phyloP scores from a whole-genome alignment of 1,284 basidiomycete genomes.

The Cryptococcus maquisensis region DNA sequence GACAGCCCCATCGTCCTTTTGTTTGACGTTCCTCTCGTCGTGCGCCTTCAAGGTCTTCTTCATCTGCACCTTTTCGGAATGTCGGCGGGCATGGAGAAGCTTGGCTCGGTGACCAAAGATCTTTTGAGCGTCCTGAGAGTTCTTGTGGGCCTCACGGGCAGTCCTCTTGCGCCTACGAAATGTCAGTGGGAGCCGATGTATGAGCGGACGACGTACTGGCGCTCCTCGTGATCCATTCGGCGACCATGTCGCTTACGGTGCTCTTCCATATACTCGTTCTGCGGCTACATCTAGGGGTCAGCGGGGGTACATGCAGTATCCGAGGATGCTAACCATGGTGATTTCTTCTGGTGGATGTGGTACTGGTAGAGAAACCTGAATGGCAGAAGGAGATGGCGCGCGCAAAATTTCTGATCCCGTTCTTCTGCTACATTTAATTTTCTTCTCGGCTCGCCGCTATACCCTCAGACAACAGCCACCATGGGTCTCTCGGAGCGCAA shows the following conservation, averaged over 20 bases:
- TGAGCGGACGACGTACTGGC: constrained; percentile 33
- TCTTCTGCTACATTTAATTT: neutral
- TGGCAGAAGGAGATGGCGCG: constrained; percentile 3
- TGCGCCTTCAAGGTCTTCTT: constrained; percentile 99
- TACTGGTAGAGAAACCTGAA: neutral
- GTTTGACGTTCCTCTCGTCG: constrained; percentile 97
- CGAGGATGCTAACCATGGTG: neutral
- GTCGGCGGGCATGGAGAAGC: constrained; percentile 89
- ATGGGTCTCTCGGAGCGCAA: constrained; percentile 50
- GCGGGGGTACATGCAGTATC: neutral
- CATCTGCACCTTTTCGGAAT: constrained; percentile 97
- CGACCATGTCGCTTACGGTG: constrained; percentile 49
- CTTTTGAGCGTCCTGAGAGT: constrained; percentile 85
- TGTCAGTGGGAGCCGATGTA: neutral
- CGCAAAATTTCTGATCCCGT: constrained; percentile 30
- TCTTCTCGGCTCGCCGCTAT: neutral
- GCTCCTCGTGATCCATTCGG: constrained; percentile 48
- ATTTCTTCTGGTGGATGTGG: neutral
- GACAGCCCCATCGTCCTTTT: constrained; percentile 72
- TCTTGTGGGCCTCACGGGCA: constrained; percentile 84
- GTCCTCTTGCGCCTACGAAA: constrained; percentile 77
- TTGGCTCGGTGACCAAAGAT: constrained; percentile 97
- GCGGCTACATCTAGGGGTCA: neutral
- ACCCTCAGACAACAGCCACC: constrained; percentile 6
- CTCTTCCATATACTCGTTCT: constrained; percentile 52